Percentiles rank a stretch among this genome's conserved stretches.
Evolutionary conservation across 164 flowering plant species (phyloP).

Genomic region (Saururus chinensis): DNA sequence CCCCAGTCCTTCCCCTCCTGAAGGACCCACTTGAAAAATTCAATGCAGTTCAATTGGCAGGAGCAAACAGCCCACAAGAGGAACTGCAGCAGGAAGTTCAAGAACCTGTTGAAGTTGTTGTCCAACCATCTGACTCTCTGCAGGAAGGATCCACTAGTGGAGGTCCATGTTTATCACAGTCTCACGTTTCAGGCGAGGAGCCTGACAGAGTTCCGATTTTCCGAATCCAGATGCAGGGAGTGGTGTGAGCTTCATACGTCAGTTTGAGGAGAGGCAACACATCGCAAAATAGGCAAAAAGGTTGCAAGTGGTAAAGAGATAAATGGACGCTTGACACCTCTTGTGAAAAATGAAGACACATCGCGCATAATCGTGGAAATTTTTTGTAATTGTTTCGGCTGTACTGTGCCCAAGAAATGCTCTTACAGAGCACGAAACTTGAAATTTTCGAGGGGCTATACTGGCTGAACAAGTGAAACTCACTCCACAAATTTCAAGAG

Average conservation of each 20-base stretch:
- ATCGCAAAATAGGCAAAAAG: too few species aligned
- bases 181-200: not conserved
- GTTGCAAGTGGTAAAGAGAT: too few species aligned
- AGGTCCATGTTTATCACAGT: not conserved
- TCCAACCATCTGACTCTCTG: not conserved
- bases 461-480: too few species aligned
- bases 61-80: not conserved
- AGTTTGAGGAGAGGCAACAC: not conserved
- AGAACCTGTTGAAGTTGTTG: conserved; percentile 1
- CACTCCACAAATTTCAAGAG: too few species aligned
- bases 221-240: not conserved
- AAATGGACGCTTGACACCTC: too few species aligned
- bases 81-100: not conserved
- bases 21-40: conserved; percentile 2
- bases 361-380: too few species aligned
- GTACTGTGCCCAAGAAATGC: too few species aligned
- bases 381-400: too few species aligned
- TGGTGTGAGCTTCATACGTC: not conserved
- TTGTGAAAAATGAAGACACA: too few species aligned
- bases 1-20: conserved; percentile 10
- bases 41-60: not conserved
- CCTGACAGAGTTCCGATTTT: not conserved
- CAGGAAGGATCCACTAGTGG: not conserved
- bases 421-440: too few species aligned
- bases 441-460: too few species aligned